Evolutionary conservation across 805 yeast species (phyloP).

Genomic region (Aciculoconidium aculeatum): DNA sequence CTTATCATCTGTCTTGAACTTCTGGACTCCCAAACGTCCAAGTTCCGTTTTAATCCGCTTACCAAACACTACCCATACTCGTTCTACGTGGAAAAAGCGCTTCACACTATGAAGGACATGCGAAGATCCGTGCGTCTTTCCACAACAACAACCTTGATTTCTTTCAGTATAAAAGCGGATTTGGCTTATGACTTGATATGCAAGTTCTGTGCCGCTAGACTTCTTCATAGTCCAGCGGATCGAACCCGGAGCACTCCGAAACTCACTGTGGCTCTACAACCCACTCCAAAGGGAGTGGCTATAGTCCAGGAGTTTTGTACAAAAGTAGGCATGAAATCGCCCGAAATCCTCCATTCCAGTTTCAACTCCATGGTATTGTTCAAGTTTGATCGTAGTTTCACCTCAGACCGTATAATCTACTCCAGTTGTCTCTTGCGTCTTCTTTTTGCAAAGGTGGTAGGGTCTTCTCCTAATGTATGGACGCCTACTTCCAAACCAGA

Average conservation of each 20-base stretch:
- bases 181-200: constrained; percentile 36
- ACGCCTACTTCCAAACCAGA: constrained; percentile 50
- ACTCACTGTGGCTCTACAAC: constrained; percentile 51
- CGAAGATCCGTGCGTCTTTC: constrained; percentile 42
- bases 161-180: constrained; percentile 47
- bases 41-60: constrained; percentile 19
- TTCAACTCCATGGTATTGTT: constrained; percentile 72
- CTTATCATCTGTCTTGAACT: constrained; percentile 35
- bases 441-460: constrained; percentile 59
- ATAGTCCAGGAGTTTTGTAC: constrained; percentile 56
- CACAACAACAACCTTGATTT: constrained; percentile 47
- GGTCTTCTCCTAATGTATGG: constrained; percentile 68
- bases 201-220: constrained; percentile 52
- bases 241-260: constrained; percentile 52
- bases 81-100: constrained; percentile 49
- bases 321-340: constrained; percentile 47
- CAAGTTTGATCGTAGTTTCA: constrained; percentile 56
- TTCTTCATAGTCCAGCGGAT: constrained; percentile 71
- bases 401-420: constrained; percentile 52
- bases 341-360: constrained; percentile 45
- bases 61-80: constrained; percentile 41
- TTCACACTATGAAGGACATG: constrained; percentile 45
- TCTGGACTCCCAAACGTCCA: constrained; percentile 11
- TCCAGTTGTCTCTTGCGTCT: constrained; percentile 62
- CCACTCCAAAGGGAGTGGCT: constrained; percentile 88